phyloP scores from a whole-genome alignment of 2,329 filamentous ascomycete genomes.

The Cladophialophora immunda region DNA sequence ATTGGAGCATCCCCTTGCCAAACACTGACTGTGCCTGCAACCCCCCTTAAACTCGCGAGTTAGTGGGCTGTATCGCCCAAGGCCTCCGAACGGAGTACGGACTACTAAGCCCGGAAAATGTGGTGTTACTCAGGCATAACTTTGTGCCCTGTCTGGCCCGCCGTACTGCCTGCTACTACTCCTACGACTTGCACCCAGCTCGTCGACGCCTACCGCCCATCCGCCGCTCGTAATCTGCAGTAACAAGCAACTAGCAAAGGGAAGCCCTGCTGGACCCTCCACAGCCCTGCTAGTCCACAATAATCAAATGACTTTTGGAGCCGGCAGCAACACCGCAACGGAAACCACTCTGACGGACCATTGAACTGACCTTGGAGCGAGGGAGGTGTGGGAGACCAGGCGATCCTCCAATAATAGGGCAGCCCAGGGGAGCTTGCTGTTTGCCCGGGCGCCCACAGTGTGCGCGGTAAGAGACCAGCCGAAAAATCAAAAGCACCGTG shows the following conservation, averaged over 20 bases:
- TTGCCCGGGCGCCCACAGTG: slow-evolving; percentile 14
- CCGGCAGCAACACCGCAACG: slow-evolving; percentile 8
- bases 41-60: not conserved
- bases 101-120: not conserved
- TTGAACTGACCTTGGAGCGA: slow-evolving; percentile 3
- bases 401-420: slow-evolving; percentile 17
- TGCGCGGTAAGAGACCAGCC: slow-evolving; percentile 20
- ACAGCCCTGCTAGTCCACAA: slow-evolving; percentile 1
- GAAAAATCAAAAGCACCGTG: slow-evolving; percentile 2
- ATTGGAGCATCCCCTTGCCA: not conserved
- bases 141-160: not conserved
- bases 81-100: not conserved
- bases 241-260: slow-evolving; percentile 14
- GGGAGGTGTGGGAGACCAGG: slow-evolving; percentile 1
- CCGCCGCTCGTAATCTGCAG: slow-evolving; percentile 17
- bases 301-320: slow-evolving; percentile 1
- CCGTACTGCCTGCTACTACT: not conserved
- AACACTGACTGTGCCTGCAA: not conserved
- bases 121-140: slow-evolving; percentile 7
- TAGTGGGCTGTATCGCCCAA: not conserved
- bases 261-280: not conserved
- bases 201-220: slow-evolving; percentile 8
- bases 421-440: not conserved
- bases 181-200: not conserved
- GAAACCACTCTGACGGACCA: slow-evolving; percentile 7